These are phyloP conservation scores for Candida tetrigidarum DNA, from an alignment of 1,139 yeast genomes.

Conservation along the genomic window DNA sequence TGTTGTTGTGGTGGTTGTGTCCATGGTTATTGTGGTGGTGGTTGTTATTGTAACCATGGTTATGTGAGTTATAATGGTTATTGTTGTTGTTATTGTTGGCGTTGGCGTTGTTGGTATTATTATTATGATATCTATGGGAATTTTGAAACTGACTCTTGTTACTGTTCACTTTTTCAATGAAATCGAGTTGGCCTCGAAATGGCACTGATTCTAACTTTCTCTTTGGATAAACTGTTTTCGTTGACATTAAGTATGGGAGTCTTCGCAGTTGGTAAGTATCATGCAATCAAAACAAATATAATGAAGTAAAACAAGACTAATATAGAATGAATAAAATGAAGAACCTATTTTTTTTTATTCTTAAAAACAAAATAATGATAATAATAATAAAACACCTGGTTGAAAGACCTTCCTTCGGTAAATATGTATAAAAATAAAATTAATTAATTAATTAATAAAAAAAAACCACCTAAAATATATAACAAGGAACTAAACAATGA, in stretches of 20 bases:
- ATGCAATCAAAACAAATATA: slow-evolving; percentile 3
- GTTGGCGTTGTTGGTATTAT: slow-evolving; percentile 1
- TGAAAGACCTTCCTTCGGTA: slow-evolving; percentile 1
- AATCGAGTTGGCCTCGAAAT: slow-evolving; percentile 34
- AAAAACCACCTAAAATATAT: slow-evolving; percentile 4
- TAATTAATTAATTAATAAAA: too few species aligned
- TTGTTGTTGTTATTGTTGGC: slow-evolving; percentile 6
- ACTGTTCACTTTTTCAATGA: slow-evolving; percentile 23
- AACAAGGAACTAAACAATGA: slow-evolving; percentile 5
- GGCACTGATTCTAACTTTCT: slow-evolving; percentile 33
- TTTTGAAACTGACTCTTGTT: slow-evolving; percentile 18
- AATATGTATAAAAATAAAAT: too few species aligned
- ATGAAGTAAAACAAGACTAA: slow-evolving; percentile 4
- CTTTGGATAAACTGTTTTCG: slow-evolving; percentile 25
- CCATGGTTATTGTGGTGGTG: slow-evolving; percentile 12
- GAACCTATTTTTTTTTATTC: background rate
- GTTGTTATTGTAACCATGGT: slow-evolving; percentile 7
- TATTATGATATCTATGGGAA: slow-evolving; percentile 16
- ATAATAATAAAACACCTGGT: slow-evolving; percentile 5
- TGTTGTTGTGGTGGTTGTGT: slow-evolving; percentile 12
- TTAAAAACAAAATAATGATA: too few species aligned
- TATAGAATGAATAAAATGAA: slow-evolving; percentile 3
- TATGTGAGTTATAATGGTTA: slow-evolving; percentile 7
- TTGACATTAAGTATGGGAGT: slow-evolving; percentile 13
- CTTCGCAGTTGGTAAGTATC: slow-evolving; percentile 9